Evolutionary conservation across 1,284 basidiomycete species (phyloP), one percentile per base, ranked within the genome.

Genomic region (Cryptococcus sp.): DNA sequence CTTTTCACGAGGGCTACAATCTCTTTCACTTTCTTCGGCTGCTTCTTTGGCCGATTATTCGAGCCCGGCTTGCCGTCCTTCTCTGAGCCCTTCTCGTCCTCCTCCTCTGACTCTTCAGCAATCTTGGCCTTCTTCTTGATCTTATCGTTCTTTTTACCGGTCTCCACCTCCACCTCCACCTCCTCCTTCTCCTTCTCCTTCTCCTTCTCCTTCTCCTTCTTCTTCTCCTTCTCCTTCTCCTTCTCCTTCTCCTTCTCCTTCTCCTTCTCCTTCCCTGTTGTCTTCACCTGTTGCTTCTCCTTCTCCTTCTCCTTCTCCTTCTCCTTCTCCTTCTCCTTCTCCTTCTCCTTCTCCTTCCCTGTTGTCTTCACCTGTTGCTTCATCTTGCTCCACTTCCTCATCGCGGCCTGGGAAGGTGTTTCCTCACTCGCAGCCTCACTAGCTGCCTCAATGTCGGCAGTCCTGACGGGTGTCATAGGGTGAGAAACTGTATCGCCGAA

Each of bases 61-160:
- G 12, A 15, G 28, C 28, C 9, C 28, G 21, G 2, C 13, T 4
- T 47, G 8, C 28, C 28, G 21, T 47, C 33, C 21, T 23, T 44
- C 42, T 44, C 42, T 44, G 15, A 18, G 6, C 20, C 18, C 42
- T 23, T 44, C 5, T 15, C n/a, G 13, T 11, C 11, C 12, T 44
- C 51, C 12, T 51, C 42, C 11, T 42, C n/a, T 24, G 24, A 9
- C 44, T 39, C 47, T 28, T 56, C 44, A 20, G 23, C 47, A 28
- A 47, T 24, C 39, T 50, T 43, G 16, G 35, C 33, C n/a, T 38
- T 49, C 46, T 51, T 21, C 37, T 40, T 24, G 18, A 13, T 51
- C 16, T 51, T 35, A 33, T 53, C 55, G 51, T 57, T 60, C 60
- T 62, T 62, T 56, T 61, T 61, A 49, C 54, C 55, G 46, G 57